These are phyloP conservation scores for Yamadazyma akitaensis DNA, from an alignment of 805 yeast species.

Conservation along the genomic window DNA sequence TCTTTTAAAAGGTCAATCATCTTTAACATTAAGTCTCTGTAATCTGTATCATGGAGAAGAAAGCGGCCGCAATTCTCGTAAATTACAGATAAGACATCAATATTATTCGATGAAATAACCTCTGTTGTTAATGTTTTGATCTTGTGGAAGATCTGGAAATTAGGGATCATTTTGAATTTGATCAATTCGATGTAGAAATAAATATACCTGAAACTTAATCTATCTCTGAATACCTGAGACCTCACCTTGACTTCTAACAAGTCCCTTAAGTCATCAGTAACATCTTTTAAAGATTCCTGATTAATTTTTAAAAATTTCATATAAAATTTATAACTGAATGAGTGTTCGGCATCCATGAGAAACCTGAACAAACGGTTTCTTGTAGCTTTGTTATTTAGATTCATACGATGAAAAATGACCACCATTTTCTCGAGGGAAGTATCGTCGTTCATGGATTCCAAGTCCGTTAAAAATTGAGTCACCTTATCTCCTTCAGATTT, in stretches of 20 bases:
- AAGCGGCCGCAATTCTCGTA: constrained; percentile 74
- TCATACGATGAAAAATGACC: constrained; percentile 44
- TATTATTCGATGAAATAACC: constrained; percentile 50
- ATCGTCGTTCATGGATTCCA: constrained; percentile 43
- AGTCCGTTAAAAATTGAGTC: constrained; percentile 38
- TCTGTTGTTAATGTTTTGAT: constrained; percentile 57
- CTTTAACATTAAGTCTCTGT: constrained; percentile 54
- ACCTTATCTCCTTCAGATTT: constrained; percentile 41
- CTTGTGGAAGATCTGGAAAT: constrained; percentile 70
- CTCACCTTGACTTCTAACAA: constrained; percentile 59
- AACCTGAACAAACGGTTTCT: constrained; percentile 55
- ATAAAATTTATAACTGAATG: constrained; percentile 47
- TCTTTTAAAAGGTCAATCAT: constrained; percentile 56
- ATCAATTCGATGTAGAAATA: constrained; percentile 70
- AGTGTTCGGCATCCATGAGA: constrained; percentile 47
- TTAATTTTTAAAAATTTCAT: constrained; percentile 70
- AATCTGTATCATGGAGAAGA: constrained; percentile 55
- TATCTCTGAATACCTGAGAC: constrained; percentile 49
- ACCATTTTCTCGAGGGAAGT: constrained; percentile 50
- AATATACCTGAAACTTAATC: constrained; percentile 53
- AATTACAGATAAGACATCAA: constrained; percentile 65
- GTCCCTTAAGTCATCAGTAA: constrained; percentile 50
- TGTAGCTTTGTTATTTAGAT: constrained; percentile 71
- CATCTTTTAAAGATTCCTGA: constrained; percentile 43
- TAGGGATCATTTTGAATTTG: constrained; percentile 71